phyloP scores from a whole-genome alignment of 2,329 filamentous ascomycete genomes.

The Didymella arachidicola region DNA sequence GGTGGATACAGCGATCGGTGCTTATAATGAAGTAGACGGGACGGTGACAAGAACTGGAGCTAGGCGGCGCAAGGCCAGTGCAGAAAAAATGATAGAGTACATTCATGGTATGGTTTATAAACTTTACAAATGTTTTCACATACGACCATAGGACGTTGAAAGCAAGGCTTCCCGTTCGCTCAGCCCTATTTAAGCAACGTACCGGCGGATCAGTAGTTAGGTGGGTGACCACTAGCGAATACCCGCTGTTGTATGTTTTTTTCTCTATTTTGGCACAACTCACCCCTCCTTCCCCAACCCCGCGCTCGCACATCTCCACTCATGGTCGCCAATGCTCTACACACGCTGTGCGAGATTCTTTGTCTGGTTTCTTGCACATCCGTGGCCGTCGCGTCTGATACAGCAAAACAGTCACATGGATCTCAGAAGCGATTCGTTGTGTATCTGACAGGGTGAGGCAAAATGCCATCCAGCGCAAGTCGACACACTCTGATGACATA shows the following conservation, averaged over 20 bases:
- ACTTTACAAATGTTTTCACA: neutral
- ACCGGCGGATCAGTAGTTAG: neutral
- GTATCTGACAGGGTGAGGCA: constrained; percentile 11
- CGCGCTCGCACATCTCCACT: neutral
- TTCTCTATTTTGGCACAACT: neutral
- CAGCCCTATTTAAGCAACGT: neutral
- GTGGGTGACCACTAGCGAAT: neutral
- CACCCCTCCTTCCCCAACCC: neutral
- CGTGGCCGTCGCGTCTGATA: neutral
- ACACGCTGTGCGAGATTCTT: neutral
- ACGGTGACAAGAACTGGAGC: too few relatives aligned
- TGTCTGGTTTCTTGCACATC: neutral
- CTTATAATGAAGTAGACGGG: too few relatives aligned
- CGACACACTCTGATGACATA: neutral
- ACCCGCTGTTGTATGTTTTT: neutral
- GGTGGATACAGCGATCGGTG: too few relatives aligned
- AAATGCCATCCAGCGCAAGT: neutral
- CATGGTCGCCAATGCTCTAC: neutral
- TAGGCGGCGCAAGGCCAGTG: too few relatives aligned
- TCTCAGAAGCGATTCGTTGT: constrained; percentile 6
- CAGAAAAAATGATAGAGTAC: too few relatives aligned
- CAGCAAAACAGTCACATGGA: neutral
- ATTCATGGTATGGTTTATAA: too few relatives aligned
- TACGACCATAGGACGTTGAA: neutral
- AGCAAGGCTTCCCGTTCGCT: neutral